These are phyloP conservation scores for Cytospora chrysosperma DNA, from an alignment of 2,329 filamentous ascomycete species.

Conservation along the genomic window DNA sequence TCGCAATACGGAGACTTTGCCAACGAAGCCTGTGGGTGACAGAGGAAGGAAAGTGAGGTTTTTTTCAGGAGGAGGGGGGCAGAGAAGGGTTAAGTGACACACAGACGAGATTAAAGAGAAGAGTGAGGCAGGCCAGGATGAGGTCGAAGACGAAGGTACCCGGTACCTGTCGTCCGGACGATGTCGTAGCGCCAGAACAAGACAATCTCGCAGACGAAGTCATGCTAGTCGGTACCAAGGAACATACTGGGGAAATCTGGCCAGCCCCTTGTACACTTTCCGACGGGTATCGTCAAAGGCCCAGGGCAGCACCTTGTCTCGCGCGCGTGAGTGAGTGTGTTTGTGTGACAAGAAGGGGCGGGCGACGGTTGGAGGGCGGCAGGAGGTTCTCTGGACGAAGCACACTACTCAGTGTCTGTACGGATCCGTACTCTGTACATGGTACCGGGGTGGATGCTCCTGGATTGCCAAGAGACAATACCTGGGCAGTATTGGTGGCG, in stretches of 20 bases:
- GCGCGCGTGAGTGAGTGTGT: too few relatives aligned
- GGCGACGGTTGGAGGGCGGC: neutral
- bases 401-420: too few relatives aligned
- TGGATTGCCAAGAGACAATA: neutral
- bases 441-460: neutral
- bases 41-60: slow-evolving; percentile 24
- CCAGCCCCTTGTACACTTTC: neutral
- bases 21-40: slow-evolving; percentile 50
- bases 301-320: neutral
- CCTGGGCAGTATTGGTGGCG: neutral
- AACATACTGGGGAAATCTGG: neutral
- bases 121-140: slow-evolving; percentile 9
- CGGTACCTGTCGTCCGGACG: slow-evolving; percentile 1
- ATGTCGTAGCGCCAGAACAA: slow-evolving; percentile 8
- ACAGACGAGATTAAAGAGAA: slow-evolving; percentile 22
- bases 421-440: neutral
- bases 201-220: neutral
- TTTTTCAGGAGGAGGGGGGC: slow-evolving; percentile 17
- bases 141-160: slow-evolving; percentile 8
- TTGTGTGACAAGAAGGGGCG: neutral
- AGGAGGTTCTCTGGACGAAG: slow-evolving; percentile 8
- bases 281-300: neutral
- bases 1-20: slow-evolving; percentile 46
- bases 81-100: slow-evolving; percentile 22
- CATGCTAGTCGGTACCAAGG: neutral